Evolutionary conservation across 2,329 filamentous ascomycete species (phyloP).

Genomic region (Claviceps capensis): DNA sequence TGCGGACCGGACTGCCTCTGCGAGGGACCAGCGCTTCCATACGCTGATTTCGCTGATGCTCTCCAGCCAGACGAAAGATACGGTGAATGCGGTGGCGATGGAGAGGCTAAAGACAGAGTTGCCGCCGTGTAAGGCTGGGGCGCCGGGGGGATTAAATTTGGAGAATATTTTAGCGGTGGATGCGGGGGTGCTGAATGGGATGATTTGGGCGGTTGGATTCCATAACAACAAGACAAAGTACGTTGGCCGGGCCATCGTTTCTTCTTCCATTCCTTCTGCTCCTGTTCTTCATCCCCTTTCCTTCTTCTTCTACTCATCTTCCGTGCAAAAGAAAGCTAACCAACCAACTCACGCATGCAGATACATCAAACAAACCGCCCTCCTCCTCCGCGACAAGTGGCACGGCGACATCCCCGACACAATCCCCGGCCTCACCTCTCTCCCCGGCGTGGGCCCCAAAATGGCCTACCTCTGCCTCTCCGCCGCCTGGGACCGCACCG

Average conservation of each 20-base stretch:
- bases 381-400: conserved; percentile 57
- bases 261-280: not conserved
- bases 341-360: conserved; percentile 12
- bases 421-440: conserved; percentile 57
- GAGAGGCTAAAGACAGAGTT: conserved; percentile 62
- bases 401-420: conserved; percentile 67
- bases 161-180: conserved; percentile 64
- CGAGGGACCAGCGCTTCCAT: conserved; percentile 59
- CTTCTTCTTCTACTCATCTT: not conserved
- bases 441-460: conserved; percentile 85
- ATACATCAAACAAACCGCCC: conserved; percentile 59
- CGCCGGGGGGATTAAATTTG: conserved; percentile 48
- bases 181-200: conserved; percentile 49
- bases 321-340: not conserved
- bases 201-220: conserved; percentile 79
- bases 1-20: conserved; percentile 37
- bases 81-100: conserved; percentile 77
- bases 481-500: conserved; percentile 48
- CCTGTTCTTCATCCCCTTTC: not conserved
- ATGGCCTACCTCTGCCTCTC: conserved; percentile 87
- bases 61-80: conserved; percentile 86
- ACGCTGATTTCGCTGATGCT: conserved; percentile 83
- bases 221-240: conserved; percentile 83
- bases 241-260: not conserved
- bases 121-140: conserved; percentile 32